Conservation (phyloP, 768 basidiomycete genomes). For the Calocera viscosa region DNA sequence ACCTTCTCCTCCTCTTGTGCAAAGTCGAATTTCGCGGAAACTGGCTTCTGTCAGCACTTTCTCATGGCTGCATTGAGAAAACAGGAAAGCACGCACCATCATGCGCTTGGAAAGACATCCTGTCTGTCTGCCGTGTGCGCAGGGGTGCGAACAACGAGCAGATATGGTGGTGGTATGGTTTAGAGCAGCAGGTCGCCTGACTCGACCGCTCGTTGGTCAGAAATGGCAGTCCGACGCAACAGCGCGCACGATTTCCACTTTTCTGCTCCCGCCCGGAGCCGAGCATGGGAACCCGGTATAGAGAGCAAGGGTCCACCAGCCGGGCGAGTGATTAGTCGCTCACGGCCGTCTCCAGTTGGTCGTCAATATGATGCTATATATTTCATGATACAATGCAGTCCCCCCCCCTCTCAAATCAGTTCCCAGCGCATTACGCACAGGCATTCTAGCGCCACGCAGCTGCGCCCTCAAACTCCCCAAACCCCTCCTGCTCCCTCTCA, state of each 20-base stretch:
- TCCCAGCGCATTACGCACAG: no score
- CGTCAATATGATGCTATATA: no score
- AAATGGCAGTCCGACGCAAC: background rate
- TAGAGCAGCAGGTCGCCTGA: background rate
- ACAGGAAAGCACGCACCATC: conserved; percentile 42
- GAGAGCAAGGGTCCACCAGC: no score
- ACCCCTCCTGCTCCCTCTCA: conserved; percentile 11
- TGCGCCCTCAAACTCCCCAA: conserved; percentile 15
- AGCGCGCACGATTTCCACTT: background rate
- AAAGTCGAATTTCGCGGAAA: conserved; percentile 68
- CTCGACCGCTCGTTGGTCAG: background rate
- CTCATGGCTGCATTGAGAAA: background rate
- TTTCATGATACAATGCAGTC: no score
- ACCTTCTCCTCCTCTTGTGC: conserved; percentile 84
- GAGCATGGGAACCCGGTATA: background rate
- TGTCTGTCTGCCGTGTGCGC: background rate
- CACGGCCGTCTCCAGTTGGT: no score
- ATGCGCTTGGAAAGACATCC: conserved; percentile 57
- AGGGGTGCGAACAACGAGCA: background rate
- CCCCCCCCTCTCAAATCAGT: no score
- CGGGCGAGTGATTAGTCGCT: no score
- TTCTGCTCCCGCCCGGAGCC: background rate
- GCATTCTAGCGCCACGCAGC: no score
- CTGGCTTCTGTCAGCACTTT: conserved; percentile 28
- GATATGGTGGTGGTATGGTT: background rate